Evolutionary conservation across 352 stramenopile species (phyloP).

Genomic region (Phytophthora fragariaefolia): DNA sequence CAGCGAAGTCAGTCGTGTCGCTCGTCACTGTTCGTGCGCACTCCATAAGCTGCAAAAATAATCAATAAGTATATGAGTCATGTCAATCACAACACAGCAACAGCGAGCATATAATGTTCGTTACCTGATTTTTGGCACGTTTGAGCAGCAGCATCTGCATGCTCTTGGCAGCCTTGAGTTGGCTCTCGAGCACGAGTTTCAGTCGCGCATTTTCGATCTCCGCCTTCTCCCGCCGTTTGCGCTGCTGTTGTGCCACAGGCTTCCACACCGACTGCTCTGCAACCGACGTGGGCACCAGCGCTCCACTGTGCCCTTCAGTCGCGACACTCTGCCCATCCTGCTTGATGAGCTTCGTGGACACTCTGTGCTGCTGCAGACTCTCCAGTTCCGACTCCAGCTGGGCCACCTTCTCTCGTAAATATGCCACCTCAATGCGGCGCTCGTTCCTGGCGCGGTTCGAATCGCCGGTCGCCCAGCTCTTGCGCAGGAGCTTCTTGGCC

Average conservation of each 20-base stretch:
- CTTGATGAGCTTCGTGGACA: conserved; percentile 26
- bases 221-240: conserved; percentile 36
- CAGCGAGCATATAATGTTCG: neutral
- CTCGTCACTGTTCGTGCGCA: conserved; percentile 29
- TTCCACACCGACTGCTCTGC: conserved; percentile 39
- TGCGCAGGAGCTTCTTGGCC: conserved; percentile 43
- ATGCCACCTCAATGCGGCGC: conserved; percentile 49
- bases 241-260: conserved; percentile 37
- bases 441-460: conserved; percentile 50
- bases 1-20: conserved; percentile 31
- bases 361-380: conserved; percentile 30
- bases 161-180: conserved; percentile 48
- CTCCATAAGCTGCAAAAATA: conserved; percentile 32
- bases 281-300: conserved; percentile 11
- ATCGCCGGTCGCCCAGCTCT: conserved; percentile 40
- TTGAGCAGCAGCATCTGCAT: conserved; percentile 47
- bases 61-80: conserved; percentile 2
- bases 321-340: conserved; percentile 27
- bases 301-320: conserved; percentile 5
- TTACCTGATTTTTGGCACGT: conserved; percentile 44
- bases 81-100: conserved; percentile 3
- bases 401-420: conserved; percentile 44
- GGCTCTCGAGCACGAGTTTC: conserved; percentile 49
- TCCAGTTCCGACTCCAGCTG: conserved; percentile 43
- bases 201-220: conserved; percentile 50